Evolutionary conservation across 176 grass and related monocot genomes (phyloP), one percentile per base, ranked within the genome.

Genomic region (Zizania latifolia): DNA sequence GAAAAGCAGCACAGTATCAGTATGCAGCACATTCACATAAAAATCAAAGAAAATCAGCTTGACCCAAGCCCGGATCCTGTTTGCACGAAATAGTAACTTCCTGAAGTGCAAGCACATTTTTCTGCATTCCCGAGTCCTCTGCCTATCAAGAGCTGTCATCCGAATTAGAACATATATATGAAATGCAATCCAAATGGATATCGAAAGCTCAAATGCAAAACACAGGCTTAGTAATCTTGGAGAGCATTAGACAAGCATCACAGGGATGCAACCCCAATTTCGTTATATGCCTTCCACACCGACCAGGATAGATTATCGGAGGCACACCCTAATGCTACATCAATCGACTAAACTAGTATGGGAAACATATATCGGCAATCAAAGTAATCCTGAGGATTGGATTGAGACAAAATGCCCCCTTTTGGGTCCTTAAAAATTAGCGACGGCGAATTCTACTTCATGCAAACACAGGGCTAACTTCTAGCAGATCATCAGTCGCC

Each of bases 91-190:
- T 36, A 85, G 33, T 45, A 65, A 24, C 29, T 74, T 66, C 19
- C 31, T 48, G 72, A 39, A 68, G 54, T 69, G 73, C 78, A 85
- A 66, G 62, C 73, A 83, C 94, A 97, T 97, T 53, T 89, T 97
- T 83, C 86, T 85, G 78, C 94, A 93, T 93, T 83, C 84, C 88
- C 73, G 33, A 54, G 9, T 81, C 51, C 28, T 78, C 22, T 83
- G 13, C 62, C 14, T 26, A 26, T 68, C 8, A 39, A 58, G 45
- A 83, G 73, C 80, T 86, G 73, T 6, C 65, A 58, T 16, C 32
- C 45, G 21, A 85, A 53, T 79, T 70, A 85, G 12, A 31, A 65
- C 26, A 39, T 1, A 83, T 57, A 73, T 6, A 32, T 62, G 58
- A 13, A 84, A 80, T 56, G 66, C 14, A 84, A 76, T 56, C 24